Evolutionary conservation across 192 early-diverging fungal genomes (phyloP).

Genomic region (Podila clonocystis): DNA sequence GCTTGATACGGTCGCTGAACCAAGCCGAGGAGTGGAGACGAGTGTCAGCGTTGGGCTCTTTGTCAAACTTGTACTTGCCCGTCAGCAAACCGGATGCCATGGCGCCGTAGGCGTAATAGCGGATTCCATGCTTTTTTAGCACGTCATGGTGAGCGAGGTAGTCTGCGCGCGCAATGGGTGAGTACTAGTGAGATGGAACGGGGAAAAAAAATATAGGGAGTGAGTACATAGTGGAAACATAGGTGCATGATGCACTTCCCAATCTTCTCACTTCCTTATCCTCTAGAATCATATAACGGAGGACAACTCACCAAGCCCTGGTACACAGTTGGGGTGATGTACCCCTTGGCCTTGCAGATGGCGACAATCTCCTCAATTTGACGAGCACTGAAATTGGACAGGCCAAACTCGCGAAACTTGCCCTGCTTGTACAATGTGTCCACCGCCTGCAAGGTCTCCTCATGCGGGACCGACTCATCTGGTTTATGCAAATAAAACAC

Average conservation of each 20-base stretch:
- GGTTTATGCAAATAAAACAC: no score
- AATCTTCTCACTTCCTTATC: no score
- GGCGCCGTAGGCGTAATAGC: conserved; percentile 70
- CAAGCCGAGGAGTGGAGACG: no score
- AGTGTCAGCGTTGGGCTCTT: conserved; percentile 12
- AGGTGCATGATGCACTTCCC: no score
- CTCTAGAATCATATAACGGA: no score
- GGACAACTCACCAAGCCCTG: no score
- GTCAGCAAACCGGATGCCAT: conserved; percentile 55
- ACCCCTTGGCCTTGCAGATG: no score
- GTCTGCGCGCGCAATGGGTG: conserved; percentile 3
- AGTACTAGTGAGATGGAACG: background rate
- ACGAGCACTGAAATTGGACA: background rate
- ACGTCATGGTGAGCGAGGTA: background rate
- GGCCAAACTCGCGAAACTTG: background rate
- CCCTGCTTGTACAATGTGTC: conserved; percentile 3
- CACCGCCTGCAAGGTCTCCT: background rate
- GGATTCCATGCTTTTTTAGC: conserved; percentile 31
- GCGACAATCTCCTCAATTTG: no score
- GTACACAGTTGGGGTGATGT: no score
- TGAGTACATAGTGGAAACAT: no score
- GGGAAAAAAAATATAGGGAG: background rate
- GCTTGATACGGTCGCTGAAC: no score
- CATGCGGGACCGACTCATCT: background rate
- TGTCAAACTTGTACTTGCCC: conserved; percentile 32